A percentile compares a stretch with the other conserved stretches of the same genome.
phyloP scores from a whole-genome alignment of 371 early-diverging fungal genomes.

The Catenaria anguillulae region DNA sequence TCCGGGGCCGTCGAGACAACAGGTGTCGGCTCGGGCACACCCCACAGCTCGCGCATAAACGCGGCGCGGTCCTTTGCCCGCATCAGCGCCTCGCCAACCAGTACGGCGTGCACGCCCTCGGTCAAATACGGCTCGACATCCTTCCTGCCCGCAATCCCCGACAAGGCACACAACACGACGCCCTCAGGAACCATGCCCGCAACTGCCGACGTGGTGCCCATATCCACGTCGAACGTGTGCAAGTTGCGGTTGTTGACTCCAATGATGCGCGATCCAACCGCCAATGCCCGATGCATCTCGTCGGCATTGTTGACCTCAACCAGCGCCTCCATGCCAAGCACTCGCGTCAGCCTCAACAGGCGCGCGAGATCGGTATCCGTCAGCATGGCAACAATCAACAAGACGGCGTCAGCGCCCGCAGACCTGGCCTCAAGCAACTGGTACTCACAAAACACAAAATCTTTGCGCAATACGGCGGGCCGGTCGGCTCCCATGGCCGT shows the following conservation, averaged over 20 bases:
- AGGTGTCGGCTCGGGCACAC: background rate
- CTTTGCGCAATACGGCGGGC: conserved; percentile 87
- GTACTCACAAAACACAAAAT: conserved; percentile 90
- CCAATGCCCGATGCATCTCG: conserved; percentile 76
- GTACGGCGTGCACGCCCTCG: conserved; percentile 54
- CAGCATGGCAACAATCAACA: conserved; percentile 92
- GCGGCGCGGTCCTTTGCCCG: conserved; percentile 50
- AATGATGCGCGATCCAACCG: conserved; percentile 66
- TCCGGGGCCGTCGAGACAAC: conserved; percentile 5
- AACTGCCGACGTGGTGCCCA: conserved; percentile 60
- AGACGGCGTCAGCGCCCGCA: conserved; percentile 79
- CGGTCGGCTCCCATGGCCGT: conserved; percentile 21
- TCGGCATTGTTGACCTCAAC: conserved; percentile 85
- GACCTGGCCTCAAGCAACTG: conserved; percentile 85
- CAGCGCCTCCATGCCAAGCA: conserved; percentile 88
- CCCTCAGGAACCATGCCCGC: conserved; percentile 55
- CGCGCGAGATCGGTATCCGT: conserved; percentile 38
- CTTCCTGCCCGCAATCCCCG: conserved; percentile 68
- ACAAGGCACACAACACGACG: conserved; percentile 66
- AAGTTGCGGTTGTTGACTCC: conserved; percentile 95
- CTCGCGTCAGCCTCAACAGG: conserved; percentile 52
- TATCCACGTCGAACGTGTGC: conserved; percentile 87
- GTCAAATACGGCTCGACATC: conserved; percentile 67
- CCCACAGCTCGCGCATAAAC: conserved; percentile 53
- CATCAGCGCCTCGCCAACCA: conserved; percentile 95